These are phyloP conservation scores for Trichoderma sp. DNA, from an alignment of 2,329 filamentous ascomycete species.

Conservation along the genomic window DNA sequence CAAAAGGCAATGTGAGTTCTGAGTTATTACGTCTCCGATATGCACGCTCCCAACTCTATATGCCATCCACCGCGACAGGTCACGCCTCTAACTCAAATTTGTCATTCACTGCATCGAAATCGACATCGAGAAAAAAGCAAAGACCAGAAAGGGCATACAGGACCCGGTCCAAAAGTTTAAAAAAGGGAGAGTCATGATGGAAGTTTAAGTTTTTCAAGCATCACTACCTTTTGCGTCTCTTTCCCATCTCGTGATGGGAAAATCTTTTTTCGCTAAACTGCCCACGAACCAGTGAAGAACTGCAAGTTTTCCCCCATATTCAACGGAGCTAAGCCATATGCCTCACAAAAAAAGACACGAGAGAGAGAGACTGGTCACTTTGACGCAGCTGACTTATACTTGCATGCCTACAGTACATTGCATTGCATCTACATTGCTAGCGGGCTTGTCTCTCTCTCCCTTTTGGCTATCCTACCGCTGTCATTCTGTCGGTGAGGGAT, in stretches of 20 bases:
- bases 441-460: neutral
- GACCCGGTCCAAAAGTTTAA: neutral
- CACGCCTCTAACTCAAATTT: neutral
- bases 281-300: neutral
- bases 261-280: neutral
- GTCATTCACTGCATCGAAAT: neutral
- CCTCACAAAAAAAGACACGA: neutral
- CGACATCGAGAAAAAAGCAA: neutral
- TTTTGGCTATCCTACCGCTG: neutral
- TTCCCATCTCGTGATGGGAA: neutral
- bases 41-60: neutral
- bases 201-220: neutral
- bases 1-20: slow-evolving; percentile 4
- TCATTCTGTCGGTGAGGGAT: slow-evolving; percentile 17
- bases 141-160: neutral
- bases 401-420: slow-evolving; percentile 3
- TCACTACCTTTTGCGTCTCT: neutral
- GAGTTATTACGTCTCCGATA: slow-evolving; percentile 7
- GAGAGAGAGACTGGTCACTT: neutral
- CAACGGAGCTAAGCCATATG: slow-evolving; percentile 9
- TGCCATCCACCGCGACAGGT: neutral
- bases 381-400: slow-evolving; percentile 12
- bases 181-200: neutral
- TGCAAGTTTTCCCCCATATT: neutral
- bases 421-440: neutral